A percentile compares a stretch with the other conserved stretches of the same genome.
Conservation (phyloP, 495 filamentous ascomycete genomes). For the Aspergillus nidulans region DNA sequence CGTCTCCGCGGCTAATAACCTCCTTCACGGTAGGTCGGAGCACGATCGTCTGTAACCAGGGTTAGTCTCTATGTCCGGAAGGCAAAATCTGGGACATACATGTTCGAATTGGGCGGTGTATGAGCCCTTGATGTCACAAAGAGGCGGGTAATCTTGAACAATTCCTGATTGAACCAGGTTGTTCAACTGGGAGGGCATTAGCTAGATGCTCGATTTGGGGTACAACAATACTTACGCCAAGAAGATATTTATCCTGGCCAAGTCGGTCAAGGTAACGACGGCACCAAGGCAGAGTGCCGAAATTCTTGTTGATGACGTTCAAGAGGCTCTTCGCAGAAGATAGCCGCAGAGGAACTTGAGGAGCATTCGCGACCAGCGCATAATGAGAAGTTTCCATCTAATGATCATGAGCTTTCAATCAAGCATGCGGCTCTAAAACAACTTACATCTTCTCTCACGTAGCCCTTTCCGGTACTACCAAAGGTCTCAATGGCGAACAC, state of each 20-base stretch:
- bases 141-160: conserved; percentile 83
- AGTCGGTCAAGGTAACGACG: conserved; percentile 80
- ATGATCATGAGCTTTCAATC: conserved; percentile 8
- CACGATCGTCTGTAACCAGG: conserved; percentile 64
- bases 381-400: conserved; percentile 74
- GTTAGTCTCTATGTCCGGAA: conserved; percentile 19
- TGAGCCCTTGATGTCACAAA: conserved; percentile 89
- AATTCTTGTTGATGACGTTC: conserved; percentile 88
- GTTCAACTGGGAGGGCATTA: conserved; percentile 60
- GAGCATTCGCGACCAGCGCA: conserved; percentile 58
- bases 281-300: conserved; percentile 83
- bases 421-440: not conserved
- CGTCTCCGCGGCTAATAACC: conserved; percentile 86
- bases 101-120: conserved; percentile 96
- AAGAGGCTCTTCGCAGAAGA: conserved; percentile 77
- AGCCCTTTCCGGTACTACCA: conserved; percentile 85
- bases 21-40: conserved; percentile 87
- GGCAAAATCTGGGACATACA: conserved; percentile 48
- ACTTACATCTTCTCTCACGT: conserved; percentile 72
- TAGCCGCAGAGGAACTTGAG: conserved; percentile 62
- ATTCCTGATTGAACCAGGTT: conserved; percentile 80
- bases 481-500: conserved; percentile 93
- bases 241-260: conserved; percentile 82
- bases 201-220: conserved; percentile 9
- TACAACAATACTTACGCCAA: conserved; percentile 57